phyloP scores from a whole-genome alignment of 1,139 yeast genomes.

The Saccharomyces hybrid region DNA sequence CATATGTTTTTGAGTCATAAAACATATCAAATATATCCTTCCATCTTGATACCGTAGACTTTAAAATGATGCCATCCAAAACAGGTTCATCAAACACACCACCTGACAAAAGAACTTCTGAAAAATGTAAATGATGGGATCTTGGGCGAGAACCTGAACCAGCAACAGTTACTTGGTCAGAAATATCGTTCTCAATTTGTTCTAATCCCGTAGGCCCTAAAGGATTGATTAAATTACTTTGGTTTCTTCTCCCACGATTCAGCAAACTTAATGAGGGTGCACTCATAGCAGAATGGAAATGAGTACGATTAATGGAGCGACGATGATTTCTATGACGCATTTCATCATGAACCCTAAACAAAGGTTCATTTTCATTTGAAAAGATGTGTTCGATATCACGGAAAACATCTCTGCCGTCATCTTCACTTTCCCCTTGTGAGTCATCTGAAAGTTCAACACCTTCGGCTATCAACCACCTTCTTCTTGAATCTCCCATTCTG shows the following conservation, averaged over 20 bases:
- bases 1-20: conserved; percentile 38
- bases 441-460: conserved; percentile 29
- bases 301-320: conserved; percentile 17
- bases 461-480: conserved; percentile 29
- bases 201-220: conserved; percentile 31
- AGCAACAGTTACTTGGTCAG: conserved; percentile 23
- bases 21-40: conserved; percentile 47
- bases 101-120: conserved; percentile 27
- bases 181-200: conserved; percentile 29
- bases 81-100: conserved; percentile 28
- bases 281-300: conserved; percentile 18
- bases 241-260: conserved; percentile 24
- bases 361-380: conserved; percentile 23
- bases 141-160: conserved; percentile 25
- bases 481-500: conserved; percentile 15
- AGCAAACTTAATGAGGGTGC: conserved; percentile 27
- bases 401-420: conserved; percentile 28
- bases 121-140: conserved; percentile 22
- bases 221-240: conserved; percentile 28
- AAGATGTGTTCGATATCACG: conserved; percentile 31
- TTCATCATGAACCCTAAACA: conserved; percentile 26
- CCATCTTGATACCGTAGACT: conserved; percentile 68
- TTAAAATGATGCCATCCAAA: conserved; percentile 35
- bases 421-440: conserved; percentile 23
- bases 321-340: conserved; percentile 15